Evolutionary conservation across 202 grass and related monocot genomes (phyloP), one percentile per base, ranked within the genome.

Genomic region (Saccharum hybrid): DNA sequence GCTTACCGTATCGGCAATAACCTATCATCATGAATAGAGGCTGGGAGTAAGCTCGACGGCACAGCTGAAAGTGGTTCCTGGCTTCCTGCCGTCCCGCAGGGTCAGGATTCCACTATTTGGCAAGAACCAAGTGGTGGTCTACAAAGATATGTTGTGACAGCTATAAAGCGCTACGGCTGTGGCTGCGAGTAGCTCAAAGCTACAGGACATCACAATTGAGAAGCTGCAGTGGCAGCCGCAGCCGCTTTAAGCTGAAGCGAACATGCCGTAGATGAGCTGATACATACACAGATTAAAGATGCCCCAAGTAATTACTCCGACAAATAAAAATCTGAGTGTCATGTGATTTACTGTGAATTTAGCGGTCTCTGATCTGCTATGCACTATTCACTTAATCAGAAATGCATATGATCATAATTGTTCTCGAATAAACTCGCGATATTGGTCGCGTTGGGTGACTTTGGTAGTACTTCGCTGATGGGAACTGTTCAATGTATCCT

Each of bases 231-330:
- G n/a, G n/a, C n/a, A n/a, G n/a, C n/a, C n/a, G n/a, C n/a, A n/a
- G n/a, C n/a, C n/a, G n/a, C n/a, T n/a, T n/a, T n/a, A n/a, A n/a
- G n/a, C n/a, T n/a, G n/a, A n/a, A n/a, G n/a, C n/a, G n/a, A n/a
- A n/a, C n/a, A n/a, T n/a, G n/a, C n/a, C n/a, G n/a, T 42, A 37
- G 28, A 79, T 11, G 33, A 36, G 72, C 40, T 10, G 41, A 87
- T 60, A 34, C 39, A 52, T 26, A 26, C 37, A 12, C 36, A n/a
- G 38, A 21, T 21, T 26, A 26, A 26, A 37, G 1, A 28, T 30
- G 61, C n/a, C 61, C 30, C 11, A 16, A 30, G 66, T 16, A 10
- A 40, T 8, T n/a, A 67, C 8, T 70, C 10, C 2, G 39, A 14
- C 13, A 6, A 26, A 71, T 26, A 26, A 26, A 28, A 46, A 9